phyloP scores from a whole-genome alignment of 352 stramenopile species.

The Phytopythium helicoides region DNA sequence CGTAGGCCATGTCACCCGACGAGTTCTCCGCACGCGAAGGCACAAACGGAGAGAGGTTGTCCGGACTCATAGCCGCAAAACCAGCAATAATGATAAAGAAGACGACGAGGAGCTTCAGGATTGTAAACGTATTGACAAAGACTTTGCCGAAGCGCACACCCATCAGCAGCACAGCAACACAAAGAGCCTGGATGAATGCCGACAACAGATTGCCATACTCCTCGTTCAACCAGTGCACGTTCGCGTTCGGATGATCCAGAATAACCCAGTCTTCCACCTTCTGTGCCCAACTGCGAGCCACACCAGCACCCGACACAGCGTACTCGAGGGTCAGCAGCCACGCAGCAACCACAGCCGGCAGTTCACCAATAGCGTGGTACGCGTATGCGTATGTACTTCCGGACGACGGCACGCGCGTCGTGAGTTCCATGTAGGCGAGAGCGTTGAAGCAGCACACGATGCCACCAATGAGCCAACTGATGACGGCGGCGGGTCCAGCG shows the following conservation, averaged over 20 bases:
- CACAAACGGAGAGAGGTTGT: slow-evolving; percentile 77
- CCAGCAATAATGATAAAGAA: slow-evolving; percentile 87
- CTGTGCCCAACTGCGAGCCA: slow-evolving; percentile 84
- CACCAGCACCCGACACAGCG: too few species aligned
- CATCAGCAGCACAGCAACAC: slow-evolving; percentile 50
- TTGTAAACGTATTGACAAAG: slow-evolving; percentile 74
- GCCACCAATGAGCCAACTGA: too few species aligned
- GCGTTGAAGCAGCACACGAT: too few species aligned
- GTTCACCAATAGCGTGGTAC: slow-evolving; percentile 86
- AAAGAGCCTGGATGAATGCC: slow-evolving; percentile 48
- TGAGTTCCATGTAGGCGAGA: slow-evolving; percentile 85
- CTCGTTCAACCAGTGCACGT: slow-evolving; percentile 37
- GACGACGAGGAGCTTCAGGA: slow-evolving; percentile 68
- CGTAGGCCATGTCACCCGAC: too few species aligned
- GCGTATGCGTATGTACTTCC: slow-evolving; percentile 88
- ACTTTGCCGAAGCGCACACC: slow-evolving; percentile 77
- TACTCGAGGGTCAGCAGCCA: slow-evolving; percentile 87
- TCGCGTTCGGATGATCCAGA: slow-evolving; percentile 17
- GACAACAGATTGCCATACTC: slow-evolving; percentile 41
- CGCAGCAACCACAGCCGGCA: slow-evolving; percentile 79
- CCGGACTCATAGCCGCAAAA: slow-evolving; percentile 63
- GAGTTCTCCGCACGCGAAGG: too few species aligned
- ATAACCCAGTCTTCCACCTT: slow-evolving; percentile 73
- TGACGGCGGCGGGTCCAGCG: too few species aligned
- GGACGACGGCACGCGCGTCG: slow-evolving; percentile 68